Percentiles rank a stretch among this genome's conserved stretches.
phyloP scores from a whole-genome alignment of 495 filamentous ascomycete genomes.

The Bombardia bombarda region DNA sequence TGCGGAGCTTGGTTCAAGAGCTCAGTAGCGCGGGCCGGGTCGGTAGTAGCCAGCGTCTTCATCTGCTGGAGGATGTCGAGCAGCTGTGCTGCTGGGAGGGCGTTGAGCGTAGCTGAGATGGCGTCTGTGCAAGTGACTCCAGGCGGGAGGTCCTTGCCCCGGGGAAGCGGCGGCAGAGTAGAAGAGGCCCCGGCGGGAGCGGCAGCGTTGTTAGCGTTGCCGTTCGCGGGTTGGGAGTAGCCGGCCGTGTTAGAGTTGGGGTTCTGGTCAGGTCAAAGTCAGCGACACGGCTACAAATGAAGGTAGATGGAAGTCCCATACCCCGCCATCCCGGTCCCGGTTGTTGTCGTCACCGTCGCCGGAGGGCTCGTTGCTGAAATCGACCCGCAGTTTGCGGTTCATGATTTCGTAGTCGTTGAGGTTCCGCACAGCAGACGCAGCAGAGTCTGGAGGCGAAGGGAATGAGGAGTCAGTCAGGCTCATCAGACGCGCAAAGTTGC shows the following conservation, averaged over 20 bases:
- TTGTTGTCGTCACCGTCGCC: slow-evolving; percentile 43
- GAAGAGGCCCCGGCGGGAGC: slow-evolving; percentile 18
- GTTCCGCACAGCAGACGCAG: slow-evolving; percentile 90
- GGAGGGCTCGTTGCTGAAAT: slow-evolving; percentile 87
- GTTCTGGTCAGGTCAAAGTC: too few relatives aligned
- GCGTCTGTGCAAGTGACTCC: slow-evolving; percentile 79
- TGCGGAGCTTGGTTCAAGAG: slow-evolving; percentile 85
- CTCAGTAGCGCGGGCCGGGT: slow-evolving; percentile 79
- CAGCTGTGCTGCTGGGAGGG: slow-evolving; percentile 78
- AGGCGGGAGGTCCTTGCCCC: slow-evolving; percentile 72
- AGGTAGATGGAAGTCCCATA: too few relatives aligned
- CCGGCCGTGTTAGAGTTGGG: neutral
- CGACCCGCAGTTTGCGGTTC: slow-evolving; percentile 88
- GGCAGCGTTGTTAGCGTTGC: slow-evolving; percentile 17
- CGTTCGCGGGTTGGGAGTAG: slow-evolving; percentile 11
- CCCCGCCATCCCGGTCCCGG: slow-evolving; percentile 17
- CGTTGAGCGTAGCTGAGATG: slow-evolving; percentile 80
- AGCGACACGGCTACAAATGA: too few relatives aligned
- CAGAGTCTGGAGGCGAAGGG: slow-evolving; percentile 54
- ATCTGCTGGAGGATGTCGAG: slow-evolving; percentile 93
- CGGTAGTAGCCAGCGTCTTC: slow-evolving; percentile 74
- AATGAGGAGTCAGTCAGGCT: neutral
- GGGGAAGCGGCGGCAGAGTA: slow-evolving; percentile 69
- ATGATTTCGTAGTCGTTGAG: slow-evolving; percentile 94
- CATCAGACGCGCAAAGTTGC: too few relatives aligned